phyloP scores from a whole-genome alignment of 1,284 basidiomycete species.

The Ustilago lituana region DNA sequence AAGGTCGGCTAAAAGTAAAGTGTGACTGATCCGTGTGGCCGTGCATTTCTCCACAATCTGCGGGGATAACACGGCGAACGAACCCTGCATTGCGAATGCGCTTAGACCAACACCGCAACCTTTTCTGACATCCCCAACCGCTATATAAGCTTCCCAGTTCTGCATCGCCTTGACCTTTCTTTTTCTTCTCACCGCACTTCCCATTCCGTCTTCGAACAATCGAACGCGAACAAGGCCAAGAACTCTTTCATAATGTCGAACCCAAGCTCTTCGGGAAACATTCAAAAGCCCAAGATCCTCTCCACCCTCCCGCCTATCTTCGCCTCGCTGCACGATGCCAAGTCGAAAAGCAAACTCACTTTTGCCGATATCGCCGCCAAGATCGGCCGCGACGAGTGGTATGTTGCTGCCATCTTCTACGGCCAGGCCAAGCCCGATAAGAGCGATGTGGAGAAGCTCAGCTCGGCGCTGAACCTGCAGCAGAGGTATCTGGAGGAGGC shows the following conservation, averaged over 20 bases:
- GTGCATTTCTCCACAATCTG: no score
- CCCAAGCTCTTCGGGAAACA: constrained; percentile 16
- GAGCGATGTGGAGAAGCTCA: constrained; percentile 45
- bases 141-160: no score
- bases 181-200: no score
- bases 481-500: constrained; percentile 33
- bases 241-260: constrained; percentile 9
- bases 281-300: constrained; percentile 46
- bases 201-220: no score
- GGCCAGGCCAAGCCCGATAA: constrained; percentile 62
- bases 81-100: no score
- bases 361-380: constrained; percentile 54
- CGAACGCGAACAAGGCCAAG: no score
- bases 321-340: constrained; percentile 50
- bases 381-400: constrained; percentile 57
- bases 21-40: no score
- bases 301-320: constrained; percentile 50
- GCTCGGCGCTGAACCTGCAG: constrained; percentile 39
- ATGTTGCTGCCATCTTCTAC: constrained; percentile 61
- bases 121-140: no score
- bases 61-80: no score
- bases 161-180: no score
- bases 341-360: constrained; percentile 39
- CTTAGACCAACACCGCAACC: no score
- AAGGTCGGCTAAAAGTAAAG: no score